Evolutionary conservation across 306 rosid species (phyloP).

Genomic region (Chamaecrista fasciculata): DNA sequence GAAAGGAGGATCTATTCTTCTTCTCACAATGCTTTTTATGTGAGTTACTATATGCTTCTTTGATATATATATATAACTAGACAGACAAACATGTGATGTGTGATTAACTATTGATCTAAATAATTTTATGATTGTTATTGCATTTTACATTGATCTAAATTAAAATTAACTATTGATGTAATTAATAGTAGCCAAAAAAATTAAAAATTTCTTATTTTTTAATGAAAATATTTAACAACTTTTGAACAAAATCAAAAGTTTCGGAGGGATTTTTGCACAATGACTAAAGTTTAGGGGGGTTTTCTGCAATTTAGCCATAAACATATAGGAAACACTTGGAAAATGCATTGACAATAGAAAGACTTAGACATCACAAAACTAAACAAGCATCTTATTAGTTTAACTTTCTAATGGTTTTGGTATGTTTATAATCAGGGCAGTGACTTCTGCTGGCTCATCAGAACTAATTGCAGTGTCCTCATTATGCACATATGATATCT

Average conservation of each 20-base stretch:
- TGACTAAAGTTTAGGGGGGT: too few species aligned
- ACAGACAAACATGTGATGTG: too few species aligned
- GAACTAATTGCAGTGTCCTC: slow-evolving; percentile 83
- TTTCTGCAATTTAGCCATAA: too few species aligned
- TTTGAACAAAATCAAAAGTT: too few species aligned
- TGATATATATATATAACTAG: background rate
- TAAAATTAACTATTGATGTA: too few species aligned
- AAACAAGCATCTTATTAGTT: background rate
- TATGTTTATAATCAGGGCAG: slow-evolving; percentile 69
- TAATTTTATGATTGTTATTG: too few species aligned
- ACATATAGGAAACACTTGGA: background rate
- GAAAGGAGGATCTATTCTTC: slow-evolving; percentile 85
- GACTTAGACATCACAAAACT: background rate
- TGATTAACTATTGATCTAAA: too few species aligned
- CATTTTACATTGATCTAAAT: too few species aligned
- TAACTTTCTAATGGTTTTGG: slow-evolving; percentile 23
- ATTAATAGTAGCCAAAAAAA: too few species aligned
- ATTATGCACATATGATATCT: slow-evolving; percentile 83
- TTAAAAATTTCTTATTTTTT: too few species aligned
- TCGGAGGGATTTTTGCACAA: too few species aligned
- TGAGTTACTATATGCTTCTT: slow-evolving; percentile 34
- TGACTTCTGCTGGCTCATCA: slow-evolving; percentile 96
- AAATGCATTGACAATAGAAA: background rate
- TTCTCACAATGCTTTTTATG: slow-evolving; percentile 95
- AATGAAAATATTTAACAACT: too few species aligned